phyloP scores from a whole-genome alignment of 495 filamentous ascomycete genomes.

The Lentithecium fluviatile region DNA sequence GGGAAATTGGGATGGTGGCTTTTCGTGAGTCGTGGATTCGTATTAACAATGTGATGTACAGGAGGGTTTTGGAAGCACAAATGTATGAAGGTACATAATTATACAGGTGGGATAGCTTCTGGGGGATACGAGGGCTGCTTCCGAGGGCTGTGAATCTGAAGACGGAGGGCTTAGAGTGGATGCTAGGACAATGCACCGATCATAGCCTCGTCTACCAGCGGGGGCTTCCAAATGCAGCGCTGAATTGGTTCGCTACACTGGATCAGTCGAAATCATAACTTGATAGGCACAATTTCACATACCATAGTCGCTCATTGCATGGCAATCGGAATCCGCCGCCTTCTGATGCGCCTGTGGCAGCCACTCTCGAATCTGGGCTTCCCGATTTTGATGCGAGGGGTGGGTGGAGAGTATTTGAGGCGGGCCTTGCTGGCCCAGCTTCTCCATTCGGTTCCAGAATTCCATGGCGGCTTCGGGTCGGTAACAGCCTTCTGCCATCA shows the following conservation, averaged over 20 bases:
- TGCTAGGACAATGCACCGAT: no score
- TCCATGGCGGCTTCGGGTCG: conserved; percentile 69
- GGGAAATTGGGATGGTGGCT: no score
- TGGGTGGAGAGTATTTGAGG: conserved; percentile 87
- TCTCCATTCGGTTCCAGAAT: conserved; percentile 78
- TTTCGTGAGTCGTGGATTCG: no score
- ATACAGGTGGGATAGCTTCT: no score
- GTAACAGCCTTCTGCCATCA: conserved; percentile 67
- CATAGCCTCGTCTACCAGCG: no score
- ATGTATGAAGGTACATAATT: no score
- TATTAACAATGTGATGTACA: no score
- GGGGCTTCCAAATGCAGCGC: background rate
- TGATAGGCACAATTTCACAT: background rate
- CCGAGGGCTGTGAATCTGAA: no score
- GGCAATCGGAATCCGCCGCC: conserved; percentile 1
- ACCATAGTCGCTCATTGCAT: background rate
- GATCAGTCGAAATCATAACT: background rate
- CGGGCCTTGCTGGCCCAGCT: conserved; percentile 53
- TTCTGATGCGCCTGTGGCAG: conserved; percentile 29
- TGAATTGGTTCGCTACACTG: conserved; percentile 29
- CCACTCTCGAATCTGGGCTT: conserved; percentile 68
- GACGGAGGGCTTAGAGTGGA: no score
- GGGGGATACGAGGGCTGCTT: no score
- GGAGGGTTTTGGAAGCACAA: no score
- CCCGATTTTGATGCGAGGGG: conserved; percentile 71